Evolutionary conservation across 345 rosid species (phyloP).

Genomic region (Excoecaria cochinchinensis): DNA sequence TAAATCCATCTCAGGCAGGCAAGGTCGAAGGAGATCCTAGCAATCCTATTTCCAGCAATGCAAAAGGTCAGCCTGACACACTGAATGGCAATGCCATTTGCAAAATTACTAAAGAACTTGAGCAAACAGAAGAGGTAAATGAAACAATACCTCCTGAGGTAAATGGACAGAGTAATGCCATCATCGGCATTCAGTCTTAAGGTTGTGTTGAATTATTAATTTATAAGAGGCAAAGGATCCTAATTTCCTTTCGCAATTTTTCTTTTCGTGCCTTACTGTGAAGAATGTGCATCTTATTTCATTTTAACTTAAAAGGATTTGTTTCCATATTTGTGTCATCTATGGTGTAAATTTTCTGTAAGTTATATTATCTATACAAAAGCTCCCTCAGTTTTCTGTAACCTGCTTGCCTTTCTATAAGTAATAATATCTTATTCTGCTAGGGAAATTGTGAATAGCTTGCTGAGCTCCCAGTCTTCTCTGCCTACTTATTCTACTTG

Average conservation of each 20-base stretch:
- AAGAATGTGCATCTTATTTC: constrained; percentile 35
- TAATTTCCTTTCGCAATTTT: constrained; percentile 15
- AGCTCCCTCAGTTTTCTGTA: constrained; percentile 29
- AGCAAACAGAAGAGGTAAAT: constrained; percentile 29
- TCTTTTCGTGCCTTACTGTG: constrained; percentile 18
- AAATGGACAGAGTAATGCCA: constrained; percentile 33
- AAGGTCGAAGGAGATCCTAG: constrained; percentile 20
- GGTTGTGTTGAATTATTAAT: constrained; percentile 35
- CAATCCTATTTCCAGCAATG: constrained; percentile 16
- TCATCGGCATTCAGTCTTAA: constrained; percentile 30
- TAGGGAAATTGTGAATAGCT: background rate
- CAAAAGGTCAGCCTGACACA: constrained; percentile 19
- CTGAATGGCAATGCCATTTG: constrained; percentile 22
- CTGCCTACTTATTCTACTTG: background rate
- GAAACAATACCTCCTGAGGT: constrained; percentile 20
- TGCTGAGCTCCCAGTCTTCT: background rate
- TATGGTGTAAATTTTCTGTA: constrained; percentile 57
- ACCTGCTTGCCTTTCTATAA: constrained; percentile 2
- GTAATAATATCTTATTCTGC: constrained; percentile 4
- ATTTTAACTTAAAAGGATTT: constrained; percentile 31
- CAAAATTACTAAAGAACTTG: constrained; percentile 20
- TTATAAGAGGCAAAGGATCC: constrained; percentile 30
- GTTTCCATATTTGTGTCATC: constrained; percentile 34
- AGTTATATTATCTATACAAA: constrained; percentile 37
- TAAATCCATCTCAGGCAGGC: constrained; percentile 14